Evolutionary conservation across 768 basidiomycete species (phyloP).

Genomic region (Serendipita sp.): DNA sequence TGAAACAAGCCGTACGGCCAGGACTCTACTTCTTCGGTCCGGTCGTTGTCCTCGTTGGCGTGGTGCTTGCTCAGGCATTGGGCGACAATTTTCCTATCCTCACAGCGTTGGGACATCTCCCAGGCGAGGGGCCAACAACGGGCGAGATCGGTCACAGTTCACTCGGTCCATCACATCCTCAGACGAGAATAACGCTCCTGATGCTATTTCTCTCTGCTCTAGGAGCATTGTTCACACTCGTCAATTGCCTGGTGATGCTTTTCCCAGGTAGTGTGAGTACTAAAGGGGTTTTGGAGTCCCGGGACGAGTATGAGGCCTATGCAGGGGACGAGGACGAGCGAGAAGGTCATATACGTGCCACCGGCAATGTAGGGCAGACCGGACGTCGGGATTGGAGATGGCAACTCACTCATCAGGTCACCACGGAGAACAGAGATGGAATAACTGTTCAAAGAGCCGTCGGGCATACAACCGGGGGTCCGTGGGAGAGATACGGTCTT

Average conservation of each 20-base stretch:
- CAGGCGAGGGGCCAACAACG: background rate
- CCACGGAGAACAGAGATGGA: too few relatives aligned
- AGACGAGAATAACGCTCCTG: slow-evolving; percentile 1
- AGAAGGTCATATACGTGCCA: background rate
- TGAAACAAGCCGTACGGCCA: background rate
- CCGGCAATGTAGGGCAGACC: background rate
- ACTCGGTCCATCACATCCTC: background rate
- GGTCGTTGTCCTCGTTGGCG: background rate
- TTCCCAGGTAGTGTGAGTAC: slow-evolving; percentile 4
- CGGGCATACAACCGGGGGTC: background rate
- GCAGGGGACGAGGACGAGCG: background rate
- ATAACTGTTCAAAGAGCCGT: too few relatives aligned
- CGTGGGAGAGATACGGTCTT: background rate
- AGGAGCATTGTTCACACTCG: background rate
- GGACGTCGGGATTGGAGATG: background rate
- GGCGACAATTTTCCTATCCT: background rate
- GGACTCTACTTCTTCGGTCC: background rate
- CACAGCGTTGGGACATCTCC: background rate
- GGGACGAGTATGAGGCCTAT: background rate
- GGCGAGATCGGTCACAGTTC: background rate
- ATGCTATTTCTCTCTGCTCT: background rate
- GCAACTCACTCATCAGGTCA: too few relatives aligned
- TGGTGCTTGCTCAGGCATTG: background rate
- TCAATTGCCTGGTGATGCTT: background rate
- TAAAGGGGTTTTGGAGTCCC: background rate